Conservation (phyloP, 257 asterid genomes). For the Ophiorrhiza pumila region DNA sequence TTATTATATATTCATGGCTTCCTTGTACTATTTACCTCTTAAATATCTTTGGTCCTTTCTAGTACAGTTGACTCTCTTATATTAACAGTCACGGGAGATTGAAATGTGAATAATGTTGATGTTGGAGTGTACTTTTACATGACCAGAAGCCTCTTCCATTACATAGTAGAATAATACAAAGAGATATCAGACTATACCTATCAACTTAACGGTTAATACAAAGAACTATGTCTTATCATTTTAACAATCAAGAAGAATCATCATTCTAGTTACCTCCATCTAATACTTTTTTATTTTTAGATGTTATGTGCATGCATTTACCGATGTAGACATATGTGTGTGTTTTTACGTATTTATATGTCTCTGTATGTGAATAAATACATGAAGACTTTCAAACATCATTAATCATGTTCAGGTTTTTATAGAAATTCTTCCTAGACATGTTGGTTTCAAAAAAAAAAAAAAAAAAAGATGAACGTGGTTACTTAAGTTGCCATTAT, state of each 20-base stretch:
- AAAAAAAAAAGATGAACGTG: neutral
- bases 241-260: neutral
- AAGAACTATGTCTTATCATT: neutral
- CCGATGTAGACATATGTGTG: neutral
- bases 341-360: neutral
- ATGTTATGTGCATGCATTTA: neutral
- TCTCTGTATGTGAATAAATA: too few relatives aligned
- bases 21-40: neutral
- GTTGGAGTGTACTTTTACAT: neutral
- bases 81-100: neutral
- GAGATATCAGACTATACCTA: neutral
- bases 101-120: neutral
- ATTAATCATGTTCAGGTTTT: neutral
- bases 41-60: neutral
- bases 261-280: neutral
- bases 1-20: neutral
- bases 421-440: neutral
- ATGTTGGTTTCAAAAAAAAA: neutral
- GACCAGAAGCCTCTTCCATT: neutral
- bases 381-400: neutral
- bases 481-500: too few relatives aligned
- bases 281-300: neutral
- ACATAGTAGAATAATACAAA: neutral
- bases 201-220: neutral
- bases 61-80: neutral